Conservation (phyloP, 495 filamentous ascomycete species). For the Xylaria venustula region DNA sequence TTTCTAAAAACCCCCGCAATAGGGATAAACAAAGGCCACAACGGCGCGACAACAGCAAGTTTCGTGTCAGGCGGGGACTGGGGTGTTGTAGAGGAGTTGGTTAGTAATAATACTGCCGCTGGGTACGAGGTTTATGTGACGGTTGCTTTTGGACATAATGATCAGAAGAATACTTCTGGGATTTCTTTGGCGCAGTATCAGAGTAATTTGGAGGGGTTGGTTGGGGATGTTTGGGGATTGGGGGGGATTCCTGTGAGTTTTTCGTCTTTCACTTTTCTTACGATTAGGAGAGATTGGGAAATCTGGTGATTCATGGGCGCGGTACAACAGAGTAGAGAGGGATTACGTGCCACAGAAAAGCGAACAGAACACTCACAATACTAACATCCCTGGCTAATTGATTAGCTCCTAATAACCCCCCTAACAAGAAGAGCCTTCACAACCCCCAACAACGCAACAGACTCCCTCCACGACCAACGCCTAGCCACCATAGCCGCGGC, state of each 20-base stretch:
- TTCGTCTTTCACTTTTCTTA: not conserved
- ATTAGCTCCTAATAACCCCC: constrained; percentile 38
- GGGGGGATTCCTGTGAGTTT: constrained; percentile 36
- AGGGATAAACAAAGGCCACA: constrained; percentile 50
- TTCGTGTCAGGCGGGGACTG: constrained; percentile 49
- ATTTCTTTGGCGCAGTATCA: constrained; percentile 38
- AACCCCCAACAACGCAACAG: constrained; percentile 29
- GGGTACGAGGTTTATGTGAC: constrained; percentile 45
- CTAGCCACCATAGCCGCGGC: constrained; percentile 42
- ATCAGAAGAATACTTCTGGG: constrained; percentile 45
- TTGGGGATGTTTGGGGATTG: constrained; percentile 34
- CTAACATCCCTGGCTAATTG: not conserved
- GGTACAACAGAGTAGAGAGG: no score
- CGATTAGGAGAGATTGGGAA: no score
- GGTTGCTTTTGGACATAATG: constrained; percentile 58
- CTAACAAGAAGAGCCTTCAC: constrained; percentile 39
- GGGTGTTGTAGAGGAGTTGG: constrained; percentile 36
- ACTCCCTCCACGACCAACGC: constrained; percentile 40
- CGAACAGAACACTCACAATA: not conserved
- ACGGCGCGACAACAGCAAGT: constrained; percentile 51
- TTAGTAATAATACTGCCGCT: constrained; percentile 19
- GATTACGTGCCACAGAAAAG: no score
- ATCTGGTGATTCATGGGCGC: no score
- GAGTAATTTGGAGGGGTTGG: constrained; percentile 42
- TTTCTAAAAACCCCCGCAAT: constrained; percentile 38